Percentiles rank a stretch among this genome's conserved stretches.
Evolutionary conservation across 1,139 yeast genomes (phyloP).

Genomic region (Arxiozyma slooffiae): DNA sequence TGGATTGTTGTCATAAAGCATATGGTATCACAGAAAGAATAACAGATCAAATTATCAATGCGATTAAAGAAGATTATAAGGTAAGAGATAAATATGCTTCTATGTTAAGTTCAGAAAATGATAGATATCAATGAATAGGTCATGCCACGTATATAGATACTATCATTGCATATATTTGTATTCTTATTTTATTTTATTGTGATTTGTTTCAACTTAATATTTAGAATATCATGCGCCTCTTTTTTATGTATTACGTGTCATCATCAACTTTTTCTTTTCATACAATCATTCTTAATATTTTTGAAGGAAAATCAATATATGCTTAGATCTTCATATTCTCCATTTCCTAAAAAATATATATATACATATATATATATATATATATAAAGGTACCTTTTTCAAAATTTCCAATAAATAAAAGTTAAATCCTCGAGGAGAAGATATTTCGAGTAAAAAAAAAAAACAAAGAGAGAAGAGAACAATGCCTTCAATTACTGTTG

Average conservation of each 20-base stretch:
- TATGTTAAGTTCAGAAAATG: slow-evolving; percentile 29
- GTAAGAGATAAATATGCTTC: slow-evolving; percentile 28
- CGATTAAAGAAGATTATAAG: slow-evolving; percentile 47
- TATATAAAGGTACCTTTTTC: neutral
- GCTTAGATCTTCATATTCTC: neutral
- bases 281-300: neutral
- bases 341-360: neutral
- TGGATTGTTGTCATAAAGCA: slow-evolving; percentile 64
- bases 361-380: neutral
- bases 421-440: no score
- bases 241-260: neutral
- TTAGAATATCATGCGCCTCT: no score
- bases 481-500: slow-evolving; percentile 14
- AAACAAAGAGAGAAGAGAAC: neutral
- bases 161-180: neutral
- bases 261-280: no score
- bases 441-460: neutral
- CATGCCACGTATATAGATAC: neutral
- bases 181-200: no score
- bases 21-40: slow-evolving; percentile 50
- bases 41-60: slow-evolving; percentile 53
- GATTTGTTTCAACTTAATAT: neutral
- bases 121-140: slow-evolving; percentile 12
- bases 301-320: no score
- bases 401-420: no score